phyloP scores from a whole-genome alignment of 1,284 basidiomycete genomes.

The Inonotus hispidus region DNA sequence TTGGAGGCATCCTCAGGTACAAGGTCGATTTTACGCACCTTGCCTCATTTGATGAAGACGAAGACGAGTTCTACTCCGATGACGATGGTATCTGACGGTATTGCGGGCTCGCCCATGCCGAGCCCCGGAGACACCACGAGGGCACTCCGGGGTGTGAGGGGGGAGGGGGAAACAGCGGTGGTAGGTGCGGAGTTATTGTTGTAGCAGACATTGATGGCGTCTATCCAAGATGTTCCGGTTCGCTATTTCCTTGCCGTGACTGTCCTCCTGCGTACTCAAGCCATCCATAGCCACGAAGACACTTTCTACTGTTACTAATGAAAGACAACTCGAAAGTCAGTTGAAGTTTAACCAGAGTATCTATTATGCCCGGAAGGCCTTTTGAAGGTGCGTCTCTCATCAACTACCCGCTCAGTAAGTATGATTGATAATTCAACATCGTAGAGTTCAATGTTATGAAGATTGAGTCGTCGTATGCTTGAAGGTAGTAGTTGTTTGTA shows the following conservation, averaged over 20 bases:
- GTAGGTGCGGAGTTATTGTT: conserved; percentile 52
- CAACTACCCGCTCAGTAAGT: not conserved
- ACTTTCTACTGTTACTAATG: not conserved
- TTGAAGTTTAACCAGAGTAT: not conserved
- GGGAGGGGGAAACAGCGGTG: conserved; percentile 9
- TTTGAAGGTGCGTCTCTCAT: conserved; percentile 5
- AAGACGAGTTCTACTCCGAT: conserved; percentile 79
- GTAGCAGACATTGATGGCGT: conserved; percentile 28
- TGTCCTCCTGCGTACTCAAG: not conserved
- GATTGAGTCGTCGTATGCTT: not conserved
- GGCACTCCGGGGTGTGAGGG: conserved; percentile 32
- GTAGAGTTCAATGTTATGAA: not conserved
- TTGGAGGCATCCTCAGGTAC: conserved; percentile 92
- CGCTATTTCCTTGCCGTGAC: not conserved
- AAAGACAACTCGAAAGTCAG: not conserved
- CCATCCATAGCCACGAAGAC: not conserved
- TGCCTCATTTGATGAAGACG: conserved; percentile 65
- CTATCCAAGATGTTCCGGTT: not conserved
- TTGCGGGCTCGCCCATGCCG: conserved; percentile 78
- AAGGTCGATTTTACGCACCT: conserved; percentile 91
- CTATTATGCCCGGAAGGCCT: not conserved
- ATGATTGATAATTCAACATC: not conserved
- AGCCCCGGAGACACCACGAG: conserved; percentile 33
- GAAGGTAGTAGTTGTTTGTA: conserved; percentile 1
- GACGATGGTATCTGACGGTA: conserved; percentile 80